A percentile compares a stretch with the other conserved stretches of the same genome.
phyloP scores from a whole-genome alignment of 257 asterid genomes.

The Nicotiana tabacum region DNA sequence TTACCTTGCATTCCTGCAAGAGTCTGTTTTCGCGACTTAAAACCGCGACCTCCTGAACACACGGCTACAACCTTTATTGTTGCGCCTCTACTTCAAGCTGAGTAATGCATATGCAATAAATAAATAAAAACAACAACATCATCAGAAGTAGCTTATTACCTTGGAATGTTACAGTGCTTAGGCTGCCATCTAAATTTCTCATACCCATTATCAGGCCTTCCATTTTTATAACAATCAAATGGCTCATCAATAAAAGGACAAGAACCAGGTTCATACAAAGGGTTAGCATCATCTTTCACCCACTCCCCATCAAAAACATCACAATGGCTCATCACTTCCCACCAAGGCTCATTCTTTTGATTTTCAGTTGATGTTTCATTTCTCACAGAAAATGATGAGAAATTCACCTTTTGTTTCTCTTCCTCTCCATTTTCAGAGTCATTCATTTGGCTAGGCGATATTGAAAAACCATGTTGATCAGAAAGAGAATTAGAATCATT shows the following conservation, averaged over 20 bases:
- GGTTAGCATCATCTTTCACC: conserved; percentile 67
- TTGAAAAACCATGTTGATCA: neutral
- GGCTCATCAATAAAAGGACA: conserved; percentile 76
- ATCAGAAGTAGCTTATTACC: conserved; percentile 29
- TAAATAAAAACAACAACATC: too few relatives aligned
- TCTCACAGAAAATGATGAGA: neutral
- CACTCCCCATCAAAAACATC: conserved; percentile 76
- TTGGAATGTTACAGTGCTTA: conserved; percentile 65
- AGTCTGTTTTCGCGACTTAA: neutral
- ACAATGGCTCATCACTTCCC: conserved; percentile 30
- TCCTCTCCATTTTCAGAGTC: neutral
- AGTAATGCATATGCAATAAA: neutral
- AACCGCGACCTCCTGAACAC: neutral
- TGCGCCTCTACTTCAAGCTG: neutral
- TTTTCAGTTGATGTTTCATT: too few relatives aligned
- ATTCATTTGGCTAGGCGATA: neutral
- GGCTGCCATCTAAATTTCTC: conserved; percentile 90
- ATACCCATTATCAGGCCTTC: conserved; percentile 63
- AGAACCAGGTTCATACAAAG: conserved; percentile 72
- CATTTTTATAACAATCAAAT: conserved; percentile 72
- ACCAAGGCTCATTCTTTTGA: neutral
- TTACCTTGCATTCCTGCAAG: neutral
- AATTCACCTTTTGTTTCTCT: neutral
- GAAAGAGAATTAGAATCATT: neutral
- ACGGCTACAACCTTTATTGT: neutral